Evolutionary conservation across 805 yeast genomes (phyloP), one percentile per base, ranked within the genome.

Genomic region (Ogataea paradorogensis): DNA sequence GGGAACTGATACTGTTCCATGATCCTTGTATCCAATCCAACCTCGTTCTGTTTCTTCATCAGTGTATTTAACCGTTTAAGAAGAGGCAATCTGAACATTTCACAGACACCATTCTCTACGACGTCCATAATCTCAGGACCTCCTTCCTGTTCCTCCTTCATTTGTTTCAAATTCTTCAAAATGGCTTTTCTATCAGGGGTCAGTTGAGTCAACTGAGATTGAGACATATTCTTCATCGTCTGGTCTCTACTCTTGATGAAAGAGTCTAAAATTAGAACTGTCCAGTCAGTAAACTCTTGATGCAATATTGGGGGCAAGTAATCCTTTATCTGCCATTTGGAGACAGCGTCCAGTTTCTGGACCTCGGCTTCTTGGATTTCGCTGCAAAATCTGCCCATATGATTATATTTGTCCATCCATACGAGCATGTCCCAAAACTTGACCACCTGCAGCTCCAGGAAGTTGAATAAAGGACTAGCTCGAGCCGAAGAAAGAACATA

Each of bases 321-420:
- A 24, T 76, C 67, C 43, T 78, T 76, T 15, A 93, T 72, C 43
- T 85, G 93, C 99, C 99, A 93, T 34, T 79, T 63, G 42, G 75
- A 74, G 34, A 63, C 70, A 1, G 85, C 80, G 9, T 60, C 59
- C 43, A 76, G 59, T 21, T 64, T 61, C 49, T 74, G 80, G 5
- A 61, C 50, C 13, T 70, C 73, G 3, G 65, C 67, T 37, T 63
- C 69, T 4, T 70, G 62, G 35, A 77, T 73, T 38, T 67, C 67
- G 14, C 54, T 52, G 52, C 80, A 74, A 43, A 67, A 68, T 35
- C 80, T 61, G 6, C 99, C 99, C 30, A 95, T 84, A 61, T 72
- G 89, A 56, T 93, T 93, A 53, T 76, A 78, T 51, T 83, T 81
- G 58, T 93, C 96, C 95, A 91, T 85, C 98, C 97, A 95, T 2